These are phyloP conservation scores for Candida chilensis DNA, from an alignment of 805 yeast genomes.

Conservation along the genomic window DNA sequence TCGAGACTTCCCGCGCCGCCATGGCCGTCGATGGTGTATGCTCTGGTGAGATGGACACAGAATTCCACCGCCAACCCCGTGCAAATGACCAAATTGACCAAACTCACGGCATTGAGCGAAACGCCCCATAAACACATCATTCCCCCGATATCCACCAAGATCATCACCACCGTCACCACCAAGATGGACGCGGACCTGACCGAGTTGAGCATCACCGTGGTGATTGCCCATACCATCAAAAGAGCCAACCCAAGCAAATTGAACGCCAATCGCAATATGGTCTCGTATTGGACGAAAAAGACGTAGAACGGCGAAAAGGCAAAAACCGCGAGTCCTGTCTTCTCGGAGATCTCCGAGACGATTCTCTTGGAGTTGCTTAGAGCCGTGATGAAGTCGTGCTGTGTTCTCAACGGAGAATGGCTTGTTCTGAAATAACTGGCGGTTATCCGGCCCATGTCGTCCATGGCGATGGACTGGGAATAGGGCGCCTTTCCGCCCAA, in stretches of 20 bases:
- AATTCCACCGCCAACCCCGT: constrained; percentile 92
- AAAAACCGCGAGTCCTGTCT: constrained; percentile 49
- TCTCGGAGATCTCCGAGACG: constrained; percentile 40
- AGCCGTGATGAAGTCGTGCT: constrained; percentile 75
- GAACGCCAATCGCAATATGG: constrained; percentile 53
- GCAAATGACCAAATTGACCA: constrained; percentile 88
- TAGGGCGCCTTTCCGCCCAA: constrained; percentile 95
- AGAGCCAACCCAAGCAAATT: constrained; percentile 44
- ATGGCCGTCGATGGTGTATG: constrained; percentile 46
- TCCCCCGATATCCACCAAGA: constrained; percentile 70
- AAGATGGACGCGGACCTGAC: constrained; percentile 48
- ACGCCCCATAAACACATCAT: constrained; percentile 68
- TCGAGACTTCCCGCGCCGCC: constrained; percentile 3
- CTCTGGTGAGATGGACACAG: constrained; percentile 78
- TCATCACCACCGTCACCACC: constrained; percentile 48
- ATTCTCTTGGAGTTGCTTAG: constrained; percentile 65
- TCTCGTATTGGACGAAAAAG: constrained; percentile 80
- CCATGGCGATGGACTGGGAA: constrained; percentile 42
- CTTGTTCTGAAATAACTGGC: constrained; percentile 73
- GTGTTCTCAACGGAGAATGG: constrained; percentile 75
- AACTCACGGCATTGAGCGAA: constrained; percentile 77
- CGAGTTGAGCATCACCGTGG: constrained; percentile 61
- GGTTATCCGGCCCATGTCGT: constrained; percentile 27
- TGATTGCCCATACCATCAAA: constrained; percentile 34
- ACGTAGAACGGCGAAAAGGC: constrained; percentile 93